These are phyloP conservation scores for Thelonectria blattea DNA, from an alignment of 2,329 filamentous ascomycete genomes.

Conservation along the genomic window DNA sequence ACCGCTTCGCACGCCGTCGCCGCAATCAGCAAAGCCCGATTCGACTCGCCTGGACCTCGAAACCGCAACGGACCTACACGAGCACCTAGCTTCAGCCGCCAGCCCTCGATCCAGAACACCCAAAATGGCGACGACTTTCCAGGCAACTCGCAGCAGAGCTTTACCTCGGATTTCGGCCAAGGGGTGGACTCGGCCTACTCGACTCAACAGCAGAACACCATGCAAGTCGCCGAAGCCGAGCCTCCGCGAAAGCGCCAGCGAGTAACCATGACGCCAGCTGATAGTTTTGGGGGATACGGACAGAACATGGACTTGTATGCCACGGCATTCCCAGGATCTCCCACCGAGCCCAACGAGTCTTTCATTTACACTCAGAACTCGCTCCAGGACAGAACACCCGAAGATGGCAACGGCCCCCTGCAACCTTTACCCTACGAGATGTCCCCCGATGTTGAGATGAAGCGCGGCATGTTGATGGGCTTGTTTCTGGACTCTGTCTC, in stretches of 20 bases:
- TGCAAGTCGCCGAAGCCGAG: conserved; percentile 60
- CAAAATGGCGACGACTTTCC: conserved; percentile 67
- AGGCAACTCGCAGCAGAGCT: conserved; percentile 83
- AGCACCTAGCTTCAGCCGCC: conserved; percentile 73
- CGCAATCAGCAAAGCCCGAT: conserved; percentile 93
- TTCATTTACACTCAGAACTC: conserved; percentile 69
- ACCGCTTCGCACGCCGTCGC: conserved; percentile 93
- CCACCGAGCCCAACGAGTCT: conserved; percentile 81
- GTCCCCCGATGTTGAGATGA: conserved; percentile 74
- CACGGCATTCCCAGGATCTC: conserved; percentile 68
- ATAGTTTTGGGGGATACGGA: conserved; percentile 62
- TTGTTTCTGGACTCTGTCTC: conserved; percentile 79
- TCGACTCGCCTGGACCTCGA: conserved; percentile 83
- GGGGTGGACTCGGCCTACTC: conserved; percentile 73
- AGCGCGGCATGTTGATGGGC: conserved; percentile 80
- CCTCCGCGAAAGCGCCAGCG: conserved; percentile 82
- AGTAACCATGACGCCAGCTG: conserved; percentile 59
- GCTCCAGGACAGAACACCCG: conserved; percentile 49
- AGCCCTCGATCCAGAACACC: conserved; percentile 71
- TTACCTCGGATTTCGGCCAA: conserved; percentile 77
- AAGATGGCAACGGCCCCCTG: conserved; percentile 64
- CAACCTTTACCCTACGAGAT: conserved; percentile 68
- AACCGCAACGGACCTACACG: conserved; percentile 68
- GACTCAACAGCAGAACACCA: conserved; percentile 57
- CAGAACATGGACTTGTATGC: conserved; percentile 55